Percentiles rank a stretch among this genome's conserved stretches.
Conservation (phyloP, 805 yeast genomes). For the Zygotorulaspora sp. region DNA sequence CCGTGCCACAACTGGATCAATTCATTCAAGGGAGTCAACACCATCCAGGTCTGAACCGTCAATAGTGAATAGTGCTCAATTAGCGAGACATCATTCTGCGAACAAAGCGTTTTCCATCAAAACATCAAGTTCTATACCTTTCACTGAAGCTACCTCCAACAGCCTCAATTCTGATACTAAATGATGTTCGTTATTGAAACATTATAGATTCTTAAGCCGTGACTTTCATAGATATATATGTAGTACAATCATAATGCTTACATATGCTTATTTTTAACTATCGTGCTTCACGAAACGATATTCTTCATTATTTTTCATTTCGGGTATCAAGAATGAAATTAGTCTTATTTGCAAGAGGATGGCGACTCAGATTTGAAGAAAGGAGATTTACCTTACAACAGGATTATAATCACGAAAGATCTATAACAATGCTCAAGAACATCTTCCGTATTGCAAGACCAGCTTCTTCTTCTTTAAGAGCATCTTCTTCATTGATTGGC, state of each 20-base stretch:
- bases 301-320: too few relatives aligned
- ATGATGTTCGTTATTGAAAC: too few relatives aligned
- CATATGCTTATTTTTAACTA: too few relatives aligned
- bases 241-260: too few relatives aligned
- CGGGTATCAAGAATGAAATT: too few relatives aligned
- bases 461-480: constrained; percentile 27
- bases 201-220: too few relatives aligned
- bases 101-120: background rate
- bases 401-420: background rate
- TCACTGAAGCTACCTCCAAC: background rate
- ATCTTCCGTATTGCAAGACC: constrained; percentile 41
- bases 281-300: too few relatives aligned
- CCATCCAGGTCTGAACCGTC: constrained; percentile 2
- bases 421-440: constrained; percentile 47
- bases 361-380: too few relatives aligned
- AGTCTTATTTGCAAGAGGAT: too few relatives aligned
- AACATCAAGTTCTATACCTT: background rate
- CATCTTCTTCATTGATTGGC: constrained; percentile 34
- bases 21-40: constrained; percentile 7
- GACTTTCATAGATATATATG: too few relatives aligned
- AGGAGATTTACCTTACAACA: too few relatives aligned
- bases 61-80: background rate
- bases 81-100: background rate
- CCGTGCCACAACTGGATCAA: background rate
- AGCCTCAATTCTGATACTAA: too few relatives aligned